A percentile compares a stretch with the other conserved stretches of the same genome.
Evolutionary conservation across 2,329 filamentous ascomycete species (phyloP).

Genomic region (Fonsecaea pedrosoi): DNA sequence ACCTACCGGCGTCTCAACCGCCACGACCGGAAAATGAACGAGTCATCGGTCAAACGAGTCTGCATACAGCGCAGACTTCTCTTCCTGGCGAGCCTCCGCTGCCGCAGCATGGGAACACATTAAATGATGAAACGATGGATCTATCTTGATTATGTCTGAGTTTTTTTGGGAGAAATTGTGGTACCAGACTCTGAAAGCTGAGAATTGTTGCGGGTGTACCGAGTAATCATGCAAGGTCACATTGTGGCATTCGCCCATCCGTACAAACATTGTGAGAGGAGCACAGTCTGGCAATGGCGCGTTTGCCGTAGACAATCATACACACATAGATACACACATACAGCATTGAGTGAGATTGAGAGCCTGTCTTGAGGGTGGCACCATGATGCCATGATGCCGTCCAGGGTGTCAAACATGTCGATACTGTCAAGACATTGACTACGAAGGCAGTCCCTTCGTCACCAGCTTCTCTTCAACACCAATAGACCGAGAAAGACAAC

Average conservation of each 20-base stretch:
- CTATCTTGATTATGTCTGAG: slow-evolving; percentile 39
- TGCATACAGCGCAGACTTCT: neutral
- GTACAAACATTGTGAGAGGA: neutral
- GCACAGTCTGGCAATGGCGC: neutral
- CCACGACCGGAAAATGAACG: neutral
- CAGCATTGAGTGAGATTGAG: no score
- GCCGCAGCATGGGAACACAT: neutral
- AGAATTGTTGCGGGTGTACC: neutral
- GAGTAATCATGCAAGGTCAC: no score
- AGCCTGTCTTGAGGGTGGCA: no score
- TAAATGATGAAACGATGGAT: slow-evolving; percentile 41
- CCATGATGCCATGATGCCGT: no score
- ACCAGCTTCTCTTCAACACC: no score
- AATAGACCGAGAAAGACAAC: no score
- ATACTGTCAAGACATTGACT: no score
- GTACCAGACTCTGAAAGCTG: neutral
- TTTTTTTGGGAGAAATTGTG: neutral
- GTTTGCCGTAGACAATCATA: no score
- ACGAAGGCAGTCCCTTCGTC: no score
- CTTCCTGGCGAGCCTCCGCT: neutral
- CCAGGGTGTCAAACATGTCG: no score
- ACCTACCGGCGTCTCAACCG: neutral
- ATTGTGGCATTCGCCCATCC: neutral
- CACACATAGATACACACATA: no score
- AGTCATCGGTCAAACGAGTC: neutral